phyloP scores from a whole-genome alignment of 1,139 yeast genomes.

The Geotrichum europaeum region DNA sequence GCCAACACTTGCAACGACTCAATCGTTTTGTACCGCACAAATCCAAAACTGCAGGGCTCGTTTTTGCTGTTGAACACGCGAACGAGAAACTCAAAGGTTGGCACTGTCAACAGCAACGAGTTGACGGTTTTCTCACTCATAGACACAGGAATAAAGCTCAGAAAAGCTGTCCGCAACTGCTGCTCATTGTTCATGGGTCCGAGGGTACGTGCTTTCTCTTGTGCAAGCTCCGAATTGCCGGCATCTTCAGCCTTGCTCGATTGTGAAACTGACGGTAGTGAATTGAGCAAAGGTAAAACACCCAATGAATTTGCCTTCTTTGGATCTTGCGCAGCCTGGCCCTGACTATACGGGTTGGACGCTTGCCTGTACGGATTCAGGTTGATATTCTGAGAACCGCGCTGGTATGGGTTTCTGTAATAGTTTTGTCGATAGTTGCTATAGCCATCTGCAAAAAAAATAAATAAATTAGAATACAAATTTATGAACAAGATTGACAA shows the following conservation, averaged over 20 bases:
- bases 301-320: conserved; percentile 4
- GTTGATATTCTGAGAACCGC: neutral
- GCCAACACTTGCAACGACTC: conserved; percentile 24
- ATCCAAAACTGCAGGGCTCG: conserved; percentile 24
- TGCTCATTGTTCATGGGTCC: conserved; percentile 28
- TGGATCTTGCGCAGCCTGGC: conserved; percentile 3
- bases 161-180: conserved; percentile 31
- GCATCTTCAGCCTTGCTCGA: neutral
- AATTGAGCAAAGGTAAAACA: neutral
- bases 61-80: conserved; percentile 23
- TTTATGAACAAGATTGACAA: neutral
- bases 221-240: neutral
- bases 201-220: conserved; percentile 37
- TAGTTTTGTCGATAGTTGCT: conserved; percentile 2
- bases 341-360: neutral
- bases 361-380: neutral
- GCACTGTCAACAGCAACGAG: conserved; percentile 24
- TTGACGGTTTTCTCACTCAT: conserved; percentile 30
- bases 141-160: conserved; percentile 30
- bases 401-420: conserved; percentile 6
- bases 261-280: neutral
- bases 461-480: neutral
- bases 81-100: conserved; percentile 25
- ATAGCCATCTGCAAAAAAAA: neutral
- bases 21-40: conserved; percentile 23